Evolutionary conservation across 768 basidiomycete genomes (phyloP), one percentile per base, ranked within the genome.

Genomic region (Amanita exitialis): DNA sequence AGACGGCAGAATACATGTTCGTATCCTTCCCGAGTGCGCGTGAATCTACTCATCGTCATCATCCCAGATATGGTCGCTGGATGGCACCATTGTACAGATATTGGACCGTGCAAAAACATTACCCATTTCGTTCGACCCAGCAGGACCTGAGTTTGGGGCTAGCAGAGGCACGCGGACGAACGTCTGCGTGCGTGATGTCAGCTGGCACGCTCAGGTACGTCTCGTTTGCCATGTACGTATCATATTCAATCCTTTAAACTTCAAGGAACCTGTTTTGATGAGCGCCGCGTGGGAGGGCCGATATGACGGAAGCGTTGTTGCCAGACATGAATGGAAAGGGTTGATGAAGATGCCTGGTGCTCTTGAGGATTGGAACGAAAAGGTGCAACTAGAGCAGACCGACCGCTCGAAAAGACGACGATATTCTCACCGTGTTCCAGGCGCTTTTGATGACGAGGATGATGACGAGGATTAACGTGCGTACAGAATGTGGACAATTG

Each of bases 271-370:
- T 35, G 82, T 86, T 18, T 62, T 99, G 43, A 86, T 99, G 83
- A 92, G 87, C 55, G 90, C 88, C 5, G 92, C 82, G 3, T 98
- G 96, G 95, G 82, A 86, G 38, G 74, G 69, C 35, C 69, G 70
- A 25, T 67, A 73, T 28, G 76, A 75, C 16, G 81, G 83, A 10
- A 92, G 90, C 34, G 75, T 82, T 38, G 78, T 99, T 20, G 95
- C 94, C 4, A 76, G 87, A 57, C 96, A 99, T 58, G 90, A 97
- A 67, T 99, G 93, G 90, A 96, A 94, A 66, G 93, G 94, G 5
- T 68, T 94, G 49, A 76, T 78, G 1, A 94, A 91, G 66, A 77
- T 80, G 69, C 64, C 66, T 0, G 72, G 78, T 35, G 68, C 67
- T 4, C 61, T 96, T 43, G 84, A 91, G 59, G 90, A 93, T 60